Conservation (phyloP, 805 yeast species). For the Vanderwaltozyma polyspora region DNA sequence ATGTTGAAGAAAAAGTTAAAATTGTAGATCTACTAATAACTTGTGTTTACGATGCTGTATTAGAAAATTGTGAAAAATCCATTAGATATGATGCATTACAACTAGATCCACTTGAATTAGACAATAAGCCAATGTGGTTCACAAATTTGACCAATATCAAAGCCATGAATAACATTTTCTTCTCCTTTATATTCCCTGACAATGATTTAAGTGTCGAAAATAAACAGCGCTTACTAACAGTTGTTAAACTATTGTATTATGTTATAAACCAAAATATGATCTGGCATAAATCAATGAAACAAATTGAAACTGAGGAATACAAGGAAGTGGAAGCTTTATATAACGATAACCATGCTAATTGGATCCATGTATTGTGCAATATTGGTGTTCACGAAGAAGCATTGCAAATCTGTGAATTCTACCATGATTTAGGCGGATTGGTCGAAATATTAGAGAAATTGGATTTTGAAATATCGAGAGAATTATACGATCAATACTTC, state of each 20-base stretch:
- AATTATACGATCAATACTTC: constrained; percentile 40
- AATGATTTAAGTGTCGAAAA: background rate
- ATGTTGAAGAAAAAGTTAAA: constrained; percentile 10
- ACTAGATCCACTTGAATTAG: constrained; percentile 21
- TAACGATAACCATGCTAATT: constrained; percentile 25
- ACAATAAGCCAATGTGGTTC: constrained; percentile 36
- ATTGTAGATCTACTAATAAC: constrained; percentile 17
- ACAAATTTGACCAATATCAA: constrained; percentile 32
- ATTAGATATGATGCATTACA: constrained; percentile 27
- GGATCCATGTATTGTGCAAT: constrained; percentile 52
- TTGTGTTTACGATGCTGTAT: constrained; percentile 21
- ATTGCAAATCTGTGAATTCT: constrained; percentile 50
- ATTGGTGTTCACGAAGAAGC: constrained; percentile 44
- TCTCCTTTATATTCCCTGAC: constrained; percentile 21
- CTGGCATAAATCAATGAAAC: constrained; percentile 19
- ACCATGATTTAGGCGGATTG: constrained; percentile 53
- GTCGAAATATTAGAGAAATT: constrained; percentile 32
- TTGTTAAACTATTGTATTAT: constrained; percentile 35
- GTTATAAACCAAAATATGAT: constrained; percentile 25
- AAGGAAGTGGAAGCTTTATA: constrained; percentile 24
- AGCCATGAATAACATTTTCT: constrained; percentile 32
- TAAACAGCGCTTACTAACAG: constrained; percentile 21
- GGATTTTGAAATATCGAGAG: constrained; percentile 33
- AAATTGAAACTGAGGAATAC: constrained; percentile 8
- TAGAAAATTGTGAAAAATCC: constrained; percentile 32